Evolutionary conservation across 106 monocot genomes (phyloP), one percentile per base, ranked within the genome.

Genomic region (Cymbidium sinense): DNA sequence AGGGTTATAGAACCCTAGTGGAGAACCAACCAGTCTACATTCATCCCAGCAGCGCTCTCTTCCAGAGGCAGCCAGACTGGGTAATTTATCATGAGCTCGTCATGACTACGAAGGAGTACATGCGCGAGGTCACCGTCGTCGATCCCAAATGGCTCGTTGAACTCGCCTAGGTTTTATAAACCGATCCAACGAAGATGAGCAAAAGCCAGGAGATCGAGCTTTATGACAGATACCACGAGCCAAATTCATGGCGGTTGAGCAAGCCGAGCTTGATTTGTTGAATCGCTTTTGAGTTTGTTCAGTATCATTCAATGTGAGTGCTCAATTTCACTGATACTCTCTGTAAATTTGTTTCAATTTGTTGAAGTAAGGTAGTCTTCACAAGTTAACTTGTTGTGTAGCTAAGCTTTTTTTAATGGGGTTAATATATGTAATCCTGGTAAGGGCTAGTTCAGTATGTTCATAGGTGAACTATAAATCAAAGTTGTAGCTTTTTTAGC

Each of bases 1-100:
- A 96, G 44, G 93, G 96, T 5, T 96, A 96, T 79, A 84, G 93
- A 52, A 96, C 96, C 5, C 29, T 96, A 44, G 96, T 96, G 15
- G 96, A 96, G 78, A 96, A 96, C 83, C 96, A 96, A 72, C 86
- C 93, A 7, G 96, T 96, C 0, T 96, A 96, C 82, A 96, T 96
- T 39, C 96, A 96, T 73, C 96, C 96, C 0, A 93, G 93, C 72
- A 93, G 93, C 34, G 96, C 93, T 39, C 80, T 96, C 25, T 96
- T 96, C 72, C 96, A 96, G 61, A 70, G 96, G 78, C 93, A 96
- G 31, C 96, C 96, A 9, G 96, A 96, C 64, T 96, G 96, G 96
- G 91, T 96, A 9, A 96, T 96, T 7, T 96, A 96, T 28, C 86
- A 96, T 47, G 93, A 93, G 67, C 83, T 96, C 7, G 96, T 96